phyloP scores from a whole-genome alignment of 2,329 filamentous ascomycete species.

The Lachnellula subtilissima region DNA sequence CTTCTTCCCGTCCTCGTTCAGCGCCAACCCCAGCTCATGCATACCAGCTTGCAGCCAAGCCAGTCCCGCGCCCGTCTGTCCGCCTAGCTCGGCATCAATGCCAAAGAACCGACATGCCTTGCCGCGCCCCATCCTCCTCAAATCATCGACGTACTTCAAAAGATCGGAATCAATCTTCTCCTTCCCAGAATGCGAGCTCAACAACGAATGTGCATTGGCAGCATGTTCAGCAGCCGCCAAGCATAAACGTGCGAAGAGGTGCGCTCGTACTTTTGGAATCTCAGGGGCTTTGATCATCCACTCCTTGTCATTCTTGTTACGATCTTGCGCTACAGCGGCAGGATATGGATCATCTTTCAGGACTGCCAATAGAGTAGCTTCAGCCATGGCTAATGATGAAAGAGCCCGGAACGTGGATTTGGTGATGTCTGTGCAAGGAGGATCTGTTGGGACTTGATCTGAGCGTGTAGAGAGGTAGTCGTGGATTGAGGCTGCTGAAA shows the following conservation, averaged over 20 bases:
- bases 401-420: slow-evolving; percentile 51
- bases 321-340: slow-evolving; percentile 70
- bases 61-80: slow-evolving; percentile 77
- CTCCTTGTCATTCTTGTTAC: slow-evolving; percentile 79
- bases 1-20: slow-evolving; percentile 43
- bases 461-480: slow-evolving; percentile 61
- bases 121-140: slow-evolving; percentile 70
- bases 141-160: slow-evolving; percentile 68
- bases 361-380: slow-evolving; percentile 85
- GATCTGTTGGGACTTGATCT: slow-evolving; percentile 35
- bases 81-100: slow-evolving; percentile 79
- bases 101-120: slow-evolving; percentile 88
- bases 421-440: slow-evolving; percentile 49
- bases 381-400: slow-evolving; percentile 68
- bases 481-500: slow-evolving; percentile 76
- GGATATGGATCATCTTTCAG: slow-evolving; percentile 94
- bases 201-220: slow-evolving; percentile 58
- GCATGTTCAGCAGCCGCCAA: slow-evolving; percentile 86
- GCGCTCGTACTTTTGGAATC: slow-evolving; percentile 81
- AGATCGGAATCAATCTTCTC: slow-evolving; percentile 61
- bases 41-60: slow-evolving; percentile 80
- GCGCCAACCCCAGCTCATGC: slow-evolving; percentile 64
- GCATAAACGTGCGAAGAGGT: slow-evolving; percentile 83
- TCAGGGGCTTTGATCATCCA: slow-evolving; percentile 95
- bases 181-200: slow-evolving; percentile 36